Evolutionary conservation across 352 stramenopile genomes (phyloP).

Genomic region (Phytopythium helicoides): DNA sequence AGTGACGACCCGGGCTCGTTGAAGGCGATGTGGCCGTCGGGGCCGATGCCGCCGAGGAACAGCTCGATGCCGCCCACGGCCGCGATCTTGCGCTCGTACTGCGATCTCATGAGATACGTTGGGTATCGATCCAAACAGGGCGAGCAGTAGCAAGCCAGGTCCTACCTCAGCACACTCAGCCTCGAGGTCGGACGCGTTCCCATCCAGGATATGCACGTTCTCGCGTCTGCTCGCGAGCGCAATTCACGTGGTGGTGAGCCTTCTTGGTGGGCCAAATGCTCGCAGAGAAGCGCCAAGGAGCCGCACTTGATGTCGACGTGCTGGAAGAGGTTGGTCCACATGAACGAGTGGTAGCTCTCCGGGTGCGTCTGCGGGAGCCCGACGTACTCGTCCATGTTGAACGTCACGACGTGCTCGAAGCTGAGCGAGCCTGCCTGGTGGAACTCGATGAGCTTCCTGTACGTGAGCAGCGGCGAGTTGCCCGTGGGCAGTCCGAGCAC

Average conservation of each 20-base stretch:
- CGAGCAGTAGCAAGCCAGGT: not conserved
- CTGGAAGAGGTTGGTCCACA: constrained; percentile 89
- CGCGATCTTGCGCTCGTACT: constrained; percentile 87
- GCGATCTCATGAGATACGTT: not conserved
- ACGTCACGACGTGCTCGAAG: constrained; percentile 88
- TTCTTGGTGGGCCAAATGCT: no score
- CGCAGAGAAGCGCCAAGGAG: no score
- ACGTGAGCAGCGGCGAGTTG: constrained; percentile 81
- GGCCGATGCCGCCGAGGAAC: constrained; percentile 90
- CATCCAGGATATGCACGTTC: constrained; percentile 88
- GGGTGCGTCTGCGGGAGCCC: constrained; percentile 69
- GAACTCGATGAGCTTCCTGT: constrained; percentile 80
- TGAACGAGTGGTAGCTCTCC: constrained; percentile 90
- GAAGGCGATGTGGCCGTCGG: constrained; percentile 93
- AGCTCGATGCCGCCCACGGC: constrained; percentile 86
- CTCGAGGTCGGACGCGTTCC: constrained; percentile 76
- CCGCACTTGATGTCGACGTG: constrained; percentile 85
- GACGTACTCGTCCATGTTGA: constrained; percentile 93
- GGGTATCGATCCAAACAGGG: not conserved
- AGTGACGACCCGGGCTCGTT: constrained; percentile 89
- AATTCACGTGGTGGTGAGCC: not conserved
- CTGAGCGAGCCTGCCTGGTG: constrained; percentile 37
- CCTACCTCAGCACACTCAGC: constrained; percentile 64
- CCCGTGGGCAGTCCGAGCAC: constrained; percentile 87
- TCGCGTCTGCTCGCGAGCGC: constrained; percentile 34